Conservation (phyloP, 495 filamentous ascomycete species). For the Podospora conica region DNA sequence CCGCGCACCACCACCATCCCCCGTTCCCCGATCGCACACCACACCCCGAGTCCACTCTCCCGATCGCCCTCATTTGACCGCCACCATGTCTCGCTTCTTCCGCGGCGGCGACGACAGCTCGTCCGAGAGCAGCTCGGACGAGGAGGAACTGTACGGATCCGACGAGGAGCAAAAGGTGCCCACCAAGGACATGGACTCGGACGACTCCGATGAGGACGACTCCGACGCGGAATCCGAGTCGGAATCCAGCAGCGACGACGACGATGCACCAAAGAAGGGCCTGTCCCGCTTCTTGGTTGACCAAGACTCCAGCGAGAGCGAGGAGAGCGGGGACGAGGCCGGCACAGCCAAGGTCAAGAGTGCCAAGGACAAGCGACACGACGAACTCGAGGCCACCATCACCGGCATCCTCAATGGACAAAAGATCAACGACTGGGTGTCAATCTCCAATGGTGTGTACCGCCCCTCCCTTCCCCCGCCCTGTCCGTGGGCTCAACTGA, state of each 20-base stretch:
- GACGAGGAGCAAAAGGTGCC: constrained; percentile 56
- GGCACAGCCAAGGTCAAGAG: constrained; percentile 75
- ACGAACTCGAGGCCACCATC: constrained; percentile 86
- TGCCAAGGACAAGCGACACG: constrained; percentile 92
- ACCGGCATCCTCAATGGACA: constrained; percentile 88
- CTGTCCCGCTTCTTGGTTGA: constrained; percentile 76
- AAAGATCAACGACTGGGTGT: constrained; percentile 95
- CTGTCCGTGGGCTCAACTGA: constrained; percentile 14
- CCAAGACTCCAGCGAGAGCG: constrained; percentile 62
- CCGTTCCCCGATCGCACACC: not conserved
- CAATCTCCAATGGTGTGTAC: constrained; percentile 73
- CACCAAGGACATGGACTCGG: constrained; percentile 43
- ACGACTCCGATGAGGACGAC: constrained; percentile 40
- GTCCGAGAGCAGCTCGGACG: constrained; percentile 73
- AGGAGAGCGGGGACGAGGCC: constrained; percentile 79
- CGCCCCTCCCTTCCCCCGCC: constrained; percentile 6
- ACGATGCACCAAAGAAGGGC: constrained; percentile 55
- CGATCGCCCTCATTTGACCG: constrained; percentile 12
- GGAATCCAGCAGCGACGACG: constrained; percentile 61
- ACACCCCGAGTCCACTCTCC: constrained; percentile 5
- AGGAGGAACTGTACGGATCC: constrained; percentile 77
- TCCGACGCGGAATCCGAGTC: constrained; percentile 50
- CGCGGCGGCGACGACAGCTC: constrained; percentile 87
- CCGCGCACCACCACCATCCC: constrained; percentile 10
- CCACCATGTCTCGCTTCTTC: constrained; percentile 92